Conservation (phyloP, 192 early-diverging fungal species). For the Thoreauomyces humboldtii region DNA sequence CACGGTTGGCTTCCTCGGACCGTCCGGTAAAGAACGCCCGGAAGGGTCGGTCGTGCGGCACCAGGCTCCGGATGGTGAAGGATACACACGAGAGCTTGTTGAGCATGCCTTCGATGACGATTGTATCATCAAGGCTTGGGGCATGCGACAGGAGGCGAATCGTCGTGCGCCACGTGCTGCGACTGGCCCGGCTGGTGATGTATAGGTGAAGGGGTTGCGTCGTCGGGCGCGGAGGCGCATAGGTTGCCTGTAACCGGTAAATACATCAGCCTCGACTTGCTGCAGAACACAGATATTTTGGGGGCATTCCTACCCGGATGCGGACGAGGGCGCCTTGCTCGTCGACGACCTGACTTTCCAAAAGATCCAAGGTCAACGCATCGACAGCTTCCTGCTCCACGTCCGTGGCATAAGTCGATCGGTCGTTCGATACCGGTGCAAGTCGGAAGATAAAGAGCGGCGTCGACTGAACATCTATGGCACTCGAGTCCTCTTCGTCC, state of each 20-base stretch:
- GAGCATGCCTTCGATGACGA: conserved; percentile 48
- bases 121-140: conserved; percentile 49
- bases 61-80: conserved; percentile 40
- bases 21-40: conserved; percentile 37
- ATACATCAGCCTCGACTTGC: neutral
- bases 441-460: neutral
- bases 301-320: neutral
- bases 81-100: conserved; percentile 45
- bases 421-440: neutral
- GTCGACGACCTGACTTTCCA: neutral
- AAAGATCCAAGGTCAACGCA: conserved; percentile 5
- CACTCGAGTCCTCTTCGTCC: neutral
- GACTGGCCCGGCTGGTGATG: conserved; percentile 34
- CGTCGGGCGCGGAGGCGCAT: conserved; percentile 30
- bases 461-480: neutral
- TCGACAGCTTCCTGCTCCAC: conserved; percentile 16
- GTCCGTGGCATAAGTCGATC: too few relatives aligned
- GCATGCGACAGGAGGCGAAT: conserved; percentile 35
- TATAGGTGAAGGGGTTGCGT: conserved; percentile 26
- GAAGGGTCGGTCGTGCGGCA: conserved; percentile 27
- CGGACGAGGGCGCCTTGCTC: neutral
- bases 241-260: conserved; percentile 27
- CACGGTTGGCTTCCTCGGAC: neutral
- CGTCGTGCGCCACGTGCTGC: conserved; percentile 37
- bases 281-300: neutral